Evolutionary conservation across 805 yeast species (phyloP).

Genomic region (Schwanniomyces pseudopolymorphus): DNA sequence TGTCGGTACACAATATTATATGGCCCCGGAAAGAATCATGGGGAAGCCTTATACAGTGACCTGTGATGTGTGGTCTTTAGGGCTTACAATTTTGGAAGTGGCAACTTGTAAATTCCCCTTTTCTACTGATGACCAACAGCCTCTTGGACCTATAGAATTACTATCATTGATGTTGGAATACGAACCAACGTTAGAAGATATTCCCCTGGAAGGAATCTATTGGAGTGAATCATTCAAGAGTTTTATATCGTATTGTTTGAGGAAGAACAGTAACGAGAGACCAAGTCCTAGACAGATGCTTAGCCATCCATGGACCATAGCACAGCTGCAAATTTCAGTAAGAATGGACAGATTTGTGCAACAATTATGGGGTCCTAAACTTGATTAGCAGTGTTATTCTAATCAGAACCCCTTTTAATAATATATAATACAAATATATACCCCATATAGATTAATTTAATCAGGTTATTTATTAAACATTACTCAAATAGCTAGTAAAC

Average conservation of each 20-base stretch:
- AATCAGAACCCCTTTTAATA: background rate
- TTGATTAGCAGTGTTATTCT: background rate
- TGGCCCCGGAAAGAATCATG: constrained; percentile 98
- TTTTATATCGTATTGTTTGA: constrained; percentile 77
- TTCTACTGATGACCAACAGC: constrained; percentile 28
- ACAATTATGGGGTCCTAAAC: constrained; percentile 57
- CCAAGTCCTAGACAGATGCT: constrained; percentile 95
- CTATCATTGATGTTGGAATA: constrained; percentile 77
- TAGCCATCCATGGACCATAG: constrained; percentile 87
- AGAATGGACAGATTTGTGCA: constrained; percentile 84
- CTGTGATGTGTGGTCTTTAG: constrained; percentile 95
- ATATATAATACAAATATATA: background rate
- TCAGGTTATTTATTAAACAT: background rate
- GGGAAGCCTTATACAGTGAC: constrained; percentile 95
- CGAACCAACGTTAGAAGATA: constrained; percentile 78
- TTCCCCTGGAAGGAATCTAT: constrained; percentile 66
- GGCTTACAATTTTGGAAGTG: constrained; percentile 77
- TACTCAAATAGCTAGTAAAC: too few relatives aligned
- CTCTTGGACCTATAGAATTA: constrained; percentile 74
- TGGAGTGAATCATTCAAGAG: constrained; percentile 87
- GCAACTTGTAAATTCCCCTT: constrained; percentile 92
- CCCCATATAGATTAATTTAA: background rate
- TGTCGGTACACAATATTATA: constrained; percentile 95
- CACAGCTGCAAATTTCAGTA: constrained; percentile 70
- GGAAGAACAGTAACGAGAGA: constrained; percentile 73